A percentile compares a stretch with the other conserved stretches of the same genome.
Evolutionary conservation across 495 filamentous ascomycete species (phyloP).

Genomic region (Tetracladium marchalianum): DNA sequence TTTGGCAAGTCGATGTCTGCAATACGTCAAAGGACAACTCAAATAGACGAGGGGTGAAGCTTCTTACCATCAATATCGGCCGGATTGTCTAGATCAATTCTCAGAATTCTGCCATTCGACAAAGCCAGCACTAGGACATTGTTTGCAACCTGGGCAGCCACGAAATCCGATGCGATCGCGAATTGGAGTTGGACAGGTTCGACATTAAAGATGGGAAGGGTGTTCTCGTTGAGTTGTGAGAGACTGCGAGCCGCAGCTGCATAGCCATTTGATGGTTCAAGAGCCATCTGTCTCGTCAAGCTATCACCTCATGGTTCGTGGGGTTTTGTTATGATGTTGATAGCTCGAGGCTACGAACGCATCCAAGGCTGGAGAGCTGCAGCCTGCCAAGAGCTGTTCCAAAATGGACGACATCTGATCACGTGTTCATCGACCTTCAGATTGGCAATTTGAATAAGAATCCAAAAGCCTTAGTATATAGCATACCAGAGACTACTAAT

Average conservation of each 20-base stretch:
- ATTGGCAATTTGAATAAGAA: no score
- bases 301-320: constrained; percentile 16
- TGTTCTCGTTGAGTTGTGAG: constrained; percentile 49
- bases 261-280: constrained; percentile 39
- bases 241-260: constrained; percentile 26
- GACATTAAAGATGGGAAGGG: constrained; percentile 85
- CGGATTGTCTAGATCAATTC: constrained; percentile 88
- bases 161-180: constrained; percentile 83
- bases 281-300: constrained; percentile 19
- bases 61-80: constrained; percentile 83
- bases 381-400: no score
- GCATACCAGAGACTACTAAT: no score
- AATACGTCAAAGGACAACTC: constrained; percentile 1
- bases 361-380: constrained; percentile 12
- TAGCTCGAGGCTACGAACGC: constrained; percentile 13
- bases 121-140: constrained; percentile 90
- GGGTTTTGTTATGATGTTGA: neutral
- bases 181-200: constrained; percentile 87
- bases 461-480: no score
- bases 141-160: constrained; percentile 92
- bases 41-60: neutral
- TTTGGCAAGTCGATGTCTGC: constrained; percentile 95
- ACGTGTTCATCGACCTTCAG: no score
- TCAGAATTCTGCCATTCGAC: constrained; percentile 76
- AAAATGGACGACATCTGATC: no score